These are phyloP conservation scores for Torulaspora microellipsoides DNA, from an alignment of 805 yeast genomes.

Conservation along the genomic window DNA sequence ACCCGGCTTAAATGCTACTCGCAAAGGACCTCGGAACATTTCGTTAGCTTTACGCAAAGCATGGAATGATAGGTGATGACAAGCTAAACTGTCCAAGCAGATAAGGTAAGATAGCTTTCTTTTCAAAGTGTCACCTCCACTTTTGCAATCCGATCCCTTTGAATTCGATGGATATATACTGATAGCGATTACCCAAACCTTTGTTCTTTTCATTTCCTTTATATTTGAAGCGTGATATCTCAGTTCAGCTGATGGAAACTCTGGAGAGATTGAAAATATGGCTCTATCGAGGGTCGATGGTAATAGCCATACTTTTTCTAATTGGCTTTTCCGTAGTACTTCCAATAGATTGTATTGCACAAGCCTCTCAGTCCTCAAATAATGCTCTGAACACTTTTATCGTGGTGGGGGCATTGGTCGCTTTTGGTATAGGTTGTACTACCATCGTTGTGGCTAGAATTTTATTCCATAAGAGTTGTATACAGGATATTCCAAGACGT, in stretches of 20 bases:
- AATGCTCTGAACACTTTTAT: conserved; percentile 79
- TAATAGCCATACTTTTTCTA: conserved; percentile 32
- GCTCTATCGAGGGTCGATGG: conserved; percentile 19
- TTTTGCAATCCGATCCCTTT: too few relatives aligned
- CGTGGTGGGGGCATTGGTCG: conserved; percentile 65
- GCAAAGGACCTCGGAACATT: too few relatives aligned
- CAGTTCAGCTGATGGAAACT: conserved; percentile 2
- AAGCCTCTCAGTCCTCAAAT: conserved; percentile 47
- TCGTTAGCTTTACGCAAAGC: too few relatives aligned
- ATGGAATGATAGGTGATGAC: too few relatives aligned
- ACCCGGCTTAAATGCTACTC: too few relatives aligned
- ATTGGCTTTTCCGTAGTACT: conserved; percentile 64
- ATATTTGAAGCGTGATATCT: too few relatives aligned
- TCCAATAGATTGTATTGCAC: conserved; percentile 74
- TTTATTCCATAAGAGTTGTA: conserved; percentile 48
- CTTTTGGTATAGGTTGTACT: conserved; percentile 48
- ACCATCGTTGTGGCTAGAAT: conserved; percentile 57
- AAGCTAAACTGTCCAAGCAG: too few relatives aligned
- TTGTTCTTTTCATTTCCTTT: too few relatives aligned
- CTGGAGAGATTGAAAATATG: conserved; percentile 10
- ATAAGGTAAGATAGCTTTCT: too few relatives aligned
- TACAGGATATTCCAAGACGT: conserved; percentile 73
- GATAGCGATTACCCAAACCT: too few relatives aligned
- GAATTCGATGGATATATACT: too few relatives aligned
- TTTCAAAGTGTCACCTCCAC: too few relatives aligned